Percentiles rank a stretch among this genome's conserved stretches.
Evolutionary conservation across 768 basidiomycete genomes (phyloP).

Genomic region (Tulasnella sp.): DNA sequence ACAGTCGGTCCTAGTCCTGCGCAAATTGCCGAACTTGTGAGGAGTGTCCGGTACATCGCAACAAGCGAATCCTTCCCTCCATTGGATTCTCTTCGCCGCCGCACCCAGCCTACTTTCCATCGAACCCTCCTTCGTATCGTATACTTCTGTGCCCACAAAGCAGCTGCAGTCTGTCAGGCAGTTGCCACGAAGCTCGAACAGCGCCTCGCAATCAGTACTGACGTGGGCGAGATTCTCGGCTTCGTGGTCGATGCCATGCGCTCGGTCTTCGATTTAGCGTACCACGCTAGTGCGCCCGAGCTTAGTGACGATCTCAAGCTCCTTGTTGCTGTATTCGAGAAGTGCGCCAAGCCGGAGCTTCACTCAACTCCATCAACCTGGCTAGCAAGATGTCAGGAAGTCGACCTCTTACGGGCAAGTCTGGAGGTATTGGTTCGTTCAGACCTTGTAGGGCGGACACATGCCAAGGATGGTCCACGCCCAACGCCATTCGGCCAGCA

Average conservation of each 20-base stretch:
- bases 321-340: conserved; percentile 73
- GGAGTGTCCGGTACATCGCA: conserved; percentile 56
- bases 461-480: background rate
- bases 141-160: conserved; percentile 66
- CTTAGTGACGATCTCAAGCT: conserved; percentile 75
- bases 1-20: conserved; percentile 44
- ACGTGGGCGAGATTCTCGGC: conserved; percentile 54
- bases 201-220: conserved; percentile 48
- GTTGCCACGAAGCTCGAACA: conserved; percentile 43
- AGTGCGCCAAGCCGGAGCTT: conserved; percentile 62
- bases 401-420: conserved; percentile 65
- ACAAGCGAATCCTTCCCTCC: conserved; percentile 69
- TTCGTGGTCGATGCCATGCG: conserved; percentile 62
- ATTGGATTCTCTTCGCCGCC: conserved; percentile 59
- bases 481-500: conserved; percentile 53
- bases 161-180: conserved; percentile 40
- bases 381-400: conserved; percentile 74
- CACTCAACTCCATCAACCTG: conserved; percentile 63
- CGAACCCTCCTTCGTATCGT: conserved; percentile 68
- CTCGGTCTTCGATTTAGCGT: conserved; percentile 57
- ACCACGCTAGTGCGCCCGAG: conserved; percentile 27
- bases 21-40: conserved; percentile 52
- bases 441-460: conserved; percentile 53
- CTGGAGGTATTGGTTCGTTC: conserved; percentile 62
- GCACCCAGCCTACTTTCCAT: conserved; percentile 63